Conservation (phyloP, 1,139 yeast species). For the Lodderomyces parapsilosis region DNA sequence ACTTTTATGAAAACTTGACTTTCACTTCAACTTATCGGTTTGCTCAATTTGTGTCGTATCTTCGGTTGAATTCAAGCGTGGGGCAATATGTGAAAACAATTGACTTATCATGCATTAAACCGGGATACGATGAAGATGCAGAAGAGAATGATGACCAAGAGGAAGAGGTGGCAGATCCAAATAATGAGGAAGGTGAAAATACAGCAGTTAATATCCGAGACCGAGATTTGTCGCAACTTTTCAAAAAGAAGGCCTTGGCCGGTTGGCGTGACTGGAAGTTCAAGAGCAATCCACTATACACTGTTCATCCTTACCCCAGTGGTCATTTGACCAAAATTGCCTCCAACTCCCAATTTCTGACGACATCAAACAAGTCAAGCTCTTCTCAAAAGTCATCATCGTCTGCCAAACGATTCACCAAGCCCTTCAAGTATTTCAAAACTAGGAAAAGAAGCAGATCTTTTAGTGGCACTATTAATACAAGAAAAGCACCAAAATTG, state of each 20-base stretch:
- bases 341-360: slow-evolving; percentile 21
- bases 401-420: slow-evolving; percentile 21
- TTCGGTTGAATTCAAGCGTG: slow-evolving; percentile 53
- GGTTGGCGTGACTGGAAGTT: slow-evolving; percentile 93
- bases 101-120: slow-evolving; percentile 54
- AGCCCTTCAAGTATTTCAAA: slow-evolving; percentile 25
- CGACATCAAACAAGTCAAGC: slow-evolving; percentile 19
- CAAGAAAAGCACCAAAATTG: slow-evolving; percentile 14
- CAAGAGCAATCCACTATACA: slow-evolving; percentile 65
- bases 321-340: slow-evolving; percentile 23
- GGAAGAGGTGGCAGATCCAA: background rate
- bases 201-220: slow-evolving; percentile 7
- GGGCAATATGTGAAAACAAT: slow-evolving; percentile 55
- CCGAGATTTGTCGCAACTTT: slow-evolving; percentile 12
- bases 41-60: slow-evolving; percentile 70
- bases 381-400: slow-evolving; percentile 19
- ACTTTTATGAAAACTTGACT: slow-evolving; percentile 52
- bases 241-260: slow-evolving; percentile 40
- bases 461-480: slow-evolving; percentile 8
- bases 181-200: background rate
- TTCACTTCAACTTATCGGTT: slow-evolving; percentile 71
- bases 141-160: slow-evolving; percentile 19
- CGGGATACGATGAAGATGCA: slow-evolving; percentile 46
- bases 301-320: slow-evolving; percentile 24
- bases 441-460: slow-evolving; percentile 21